Base-by-base conservation (phyloP, 2,329 filamentous ascomycete species). In the Domatiomyces catenatus region DNA sequence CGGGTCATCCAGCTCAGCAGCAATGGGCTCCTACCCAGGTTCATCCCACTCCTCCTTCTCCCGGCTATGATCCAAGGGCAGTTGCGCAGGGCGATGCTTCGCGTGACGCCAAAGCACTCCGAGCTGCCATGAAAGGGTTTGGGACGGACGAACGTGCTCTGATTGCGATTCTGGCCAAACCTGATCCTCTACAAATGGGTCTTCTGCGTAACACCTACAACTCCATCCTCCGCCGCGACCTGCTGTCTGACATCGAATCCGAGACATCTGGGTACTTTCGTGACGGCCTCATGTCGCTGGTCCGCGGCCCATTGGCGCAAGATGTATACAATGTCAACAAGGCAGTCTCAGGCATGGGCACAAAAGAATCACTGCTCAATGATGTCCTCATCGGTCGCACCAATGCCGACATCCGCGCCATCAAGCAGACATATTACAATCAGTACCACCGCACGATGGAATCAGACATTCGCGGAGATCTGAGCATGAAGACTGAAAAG, bases 51-150 rank as follows among this genome's bases (percentile, higher is more conserved):
- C 47, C 64, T 49, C 78, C 86, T 0, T 84, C 84, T 0, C 67
- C 76, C 0, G 89, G 89, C 36, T 95, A 94, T 61, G 79, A 80
- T 2, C 75, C 83, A 0, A 51, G 55, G 19, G 77, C 79, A 10
- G 71, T 77, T 45, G 83, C 86, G 44, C 73, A 77, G 26, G 71
- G 75, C 17, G 81, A 94, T 56, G 82, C 79, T 46, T 74, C 70
- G 2, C 69, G 72, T 10, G 81, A 92, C 59, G 84, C 86, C 0
- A 77, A 87, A 51, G 77, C 73, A 3, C 71, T 94, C 19, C 79
- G 86, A 49, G 76, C 76, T 58, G 86, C 90, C 1, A 94, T 95
- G 87, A 94, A 94, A 67, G 88, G 88, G 0, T 86, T 94, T 55
- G 90, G 89, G 32, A 95, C 89, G 0, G 80, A 96, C 61, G 89